A percentile compares a stretch with the other conserved stretches of the same genome.
These are phyloP conservation scores for Alternaria solani DNA, from an alignment of 2,329 filamentous ascomycete genomes.

Conservation along the genomic window DNA sequence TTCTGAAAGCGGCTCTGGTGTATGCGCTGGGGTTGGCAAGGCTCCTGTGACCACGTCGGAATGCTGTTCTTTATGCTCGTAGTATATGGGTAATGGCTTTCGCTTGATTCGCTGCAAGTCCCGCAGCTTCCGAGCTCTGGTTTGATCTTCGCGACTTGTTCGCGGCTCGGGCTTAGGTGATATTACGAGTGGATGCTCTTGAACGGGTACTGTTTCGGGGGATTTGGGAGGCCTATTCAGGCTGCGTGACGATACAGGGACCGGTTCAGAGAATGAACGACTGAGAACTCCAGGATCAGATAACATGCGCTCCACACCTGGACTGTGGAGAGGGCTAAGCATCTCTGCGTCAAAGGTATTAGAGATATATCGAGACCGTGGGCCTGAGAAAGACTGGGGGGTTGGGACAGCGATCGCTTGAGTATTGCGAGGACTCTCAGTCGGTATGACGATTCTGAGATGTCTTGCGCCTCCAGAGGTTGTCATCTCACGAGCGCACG, in stretches of 20 bases:
- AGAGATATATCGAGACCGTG: slow-evolving; percentile 25
- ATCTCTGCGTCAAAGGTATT: slow-evolving; percentile 40
- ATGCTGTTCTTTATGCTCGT: slow-evolving; percentile 12
- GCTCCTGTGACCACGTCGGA: slow-evolving; percentile 16
- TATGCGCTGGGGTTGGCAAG: slow-evolving; percentile 26
- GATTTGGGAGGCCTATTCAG: slow-evolving; percentile 25
- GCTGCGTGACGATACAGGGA: slow-evolving; percentile 22
- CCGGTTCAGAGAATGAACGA: slow-evolving; percentile 25
- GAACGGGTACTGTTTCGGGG: slow-evolving; percentile 26
- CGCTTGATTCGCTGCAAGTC: slow-evolving; percentile 37
- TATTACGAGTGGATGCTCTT: slow-evolving; percentile 33
- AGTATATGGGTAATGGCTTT: slow-evolving; percentile 21
- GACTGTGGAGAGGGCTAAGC: slow-evolving; percentile 34
- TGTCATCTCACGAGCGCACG: slow-evolving; percentile 40
- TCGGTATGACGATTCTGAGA: slow-evolving; percentile 40
- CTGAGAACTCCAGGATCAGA: slow-evolving; percentile 16
- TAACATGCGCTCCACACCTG: slow-evolving; percentile 28
- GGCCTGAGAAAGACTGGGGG: slow-evolving; percentile 10
- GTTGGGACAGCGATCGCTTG: slow-evolving; percentile 12
- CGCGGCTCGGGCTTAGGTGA: slow-evolving; percentile 28
- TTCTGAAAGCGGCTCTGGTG: slow-evolving; percentile 20
- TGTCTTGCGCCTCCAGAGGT: slow-evolving; percentile 41
- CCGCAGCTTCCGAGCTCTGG: slow-evolving; percentile 20
- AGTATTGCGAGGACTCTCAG: slow-evolving; percentile 19
- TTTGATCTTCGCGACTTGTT: slow-evolving; percentile 24